These are phyloP conservation scores for Elasticomyces elasticus DNA, from an alignment of 495 filamentous ascomycete genomes.

Conservation along the genomic window DNA sequence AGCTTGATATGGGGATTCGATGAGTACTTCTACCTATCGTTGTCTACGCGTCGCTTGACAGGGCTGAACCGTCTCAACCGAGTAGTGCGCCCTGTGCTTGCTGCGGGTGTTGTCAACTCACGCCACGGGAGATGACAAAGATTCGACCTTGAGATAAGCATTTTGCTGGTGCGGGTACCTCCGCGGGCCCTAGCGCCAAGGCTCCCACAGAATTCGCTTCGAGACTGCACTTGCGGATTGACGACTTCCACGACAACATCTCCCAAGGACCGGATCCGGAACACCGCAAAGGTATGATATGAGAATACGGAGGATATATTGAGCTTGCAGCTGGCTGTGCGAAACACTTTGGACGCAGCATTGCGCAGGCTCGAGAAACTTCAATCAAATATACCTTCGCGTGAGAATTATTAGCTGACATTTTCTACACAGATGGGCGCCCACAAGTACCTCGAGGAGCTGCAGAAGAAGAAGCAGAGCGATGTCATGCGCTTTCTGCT, in stretches of 20 bases:
- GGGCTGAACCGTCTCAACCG: too few species aligned
- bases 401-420: slow-evolving; percentile 18
- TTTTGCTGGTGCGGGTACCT: not conserved
- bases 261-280: not conserved
- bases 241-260: not conserved
- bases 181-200: not conserved
- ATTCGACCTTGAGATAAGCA: too few species aligned
- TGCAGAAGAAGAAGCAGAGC: slow-evolving; percentile 99
- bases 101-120: too few species aligned
- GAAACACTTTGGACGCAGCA: not conserved
- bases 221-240: not conserved
- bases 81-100: too few species aligned
- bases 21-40: too few species aligned
- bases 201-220: not conserved
- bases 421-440: slow-evolving; percentile 31
- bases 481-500: slow-evolving; percentile 98
- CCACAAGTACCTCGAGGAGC: slow-evolving; percentile 98
- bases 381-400: not conserved
- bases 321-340: not conserved
- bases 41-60: too few species aligned
- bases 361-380: not conserved
- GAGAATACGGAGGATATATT: too few species aligned
- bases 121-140: too few species aligned
- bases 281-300: slow-evolving; percentile 2
- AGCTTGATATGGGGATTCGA: too few species aligned